A percentile compares a stretch with the other conserved stretches of the same genome.
Conservation (phyloP, 1,284 basidiomycete species). For the Ganoderma resinaceum region DNA sequence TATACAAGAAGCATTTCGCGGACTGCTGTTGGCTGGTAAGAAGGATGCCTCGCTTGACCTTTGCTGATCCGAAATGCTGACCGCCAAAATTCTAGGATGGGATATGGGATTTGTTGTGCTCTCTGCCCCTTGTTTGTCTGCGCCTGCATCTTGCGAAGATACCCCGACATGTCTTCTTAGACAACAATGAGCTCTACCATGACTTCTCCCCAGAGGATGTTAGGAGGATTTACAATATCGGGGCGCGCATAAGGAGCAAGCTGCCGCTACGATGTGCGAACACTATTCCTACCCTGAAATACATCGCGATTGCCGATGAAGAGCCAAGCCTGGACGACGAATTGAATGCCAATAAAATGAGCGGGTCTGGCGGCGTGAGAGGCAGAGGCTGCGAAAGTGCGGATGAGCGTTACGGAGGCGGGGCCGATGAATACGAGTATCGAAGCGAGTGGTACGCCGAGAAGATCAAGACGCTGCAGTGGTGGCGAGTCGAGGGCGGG, state of each 20-base stretch:
- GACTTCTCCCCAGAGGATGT: not conserved
- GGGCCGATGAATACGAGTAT: not conserved
- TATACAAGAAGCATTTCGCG: not conserved
- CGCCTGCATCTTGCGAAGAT: not conserved
- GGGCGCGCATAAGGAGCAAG: not conserved
- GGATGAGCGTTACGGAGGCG: not conserved
- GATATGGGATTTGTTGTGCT: not conserved
- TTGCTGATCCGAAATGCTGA: not conserved
- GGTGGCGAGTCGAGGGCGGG: not conserved
- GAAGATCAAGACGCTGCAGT: not conserved
- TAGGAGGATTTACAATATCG: not conserved
- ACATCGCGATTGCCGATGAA: not conserved
- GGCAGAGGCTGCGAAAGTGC: not conserved
- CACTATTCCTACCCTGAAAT: not conserved
- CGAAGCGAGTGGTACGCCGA: not conserved
- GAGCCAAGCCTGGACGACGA: not conserved
- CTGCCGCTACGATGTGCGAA: not conserved
- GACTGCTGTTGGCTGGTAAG: constrained; percentile 16
- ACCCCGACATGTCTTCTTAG: not conserved
- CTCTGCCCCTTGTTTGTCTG: not conserved
- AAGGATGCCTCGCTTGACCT: not conserved
- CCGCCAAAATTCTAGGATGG: not conserved
- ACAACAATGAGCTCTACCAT: too few relatives aligned
- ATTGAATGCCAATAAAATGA: not conserved
- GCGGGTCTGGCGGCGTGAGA: too few relatives aligned